Base-by-base conservation (phyloP, 164 flowering plant species). In the Tinospora cordifolia region DNA sequence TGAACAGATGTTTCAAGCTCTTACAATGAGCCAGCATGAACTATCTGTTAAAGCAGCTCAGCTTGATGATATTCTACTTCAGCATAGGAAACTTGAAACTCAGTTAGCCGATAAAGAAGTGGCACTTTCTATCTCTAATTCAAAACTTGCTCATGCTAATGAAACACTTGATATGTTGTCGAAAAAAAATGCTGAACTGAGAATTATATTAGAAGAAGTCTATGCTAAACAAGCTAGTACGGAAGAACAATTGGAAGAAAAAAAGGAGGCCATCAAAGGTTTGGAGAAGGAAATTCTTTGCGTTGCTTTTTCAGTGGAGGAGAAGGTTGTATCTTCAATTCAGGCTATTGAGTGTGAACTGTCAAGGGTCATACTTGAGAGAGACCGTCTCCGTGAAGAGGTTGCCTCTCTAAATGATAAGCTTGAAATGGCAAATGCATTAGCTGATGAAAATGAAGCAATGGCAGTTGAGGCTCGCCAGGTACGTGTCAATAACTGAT, bases 361-460 rank as follows among this genome's bases (percentile, higher is more conserved):
- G 41, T 77, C 72, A 66, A 74, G 72, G 72, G 81, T 84, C 38
- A 75, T 67, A 25, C 30, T 54, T 59, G 95, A 88, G 75, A 85
- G 88, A 77, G 89, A 85, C 57, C 73, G 69, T 49, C 88, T 89
- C 38, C 71, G 26, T 54, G 87, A 78, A 78, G 84, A 87, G 75
- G 69, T 90, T 69, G 64, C 65, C 36, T 79, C 79, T 58, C 63
- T 92, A 67, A 87, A 80, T 67, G 85, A 80, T 68, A 85, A 81
- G 81, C 85, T 90, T 75, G 87, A 87, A 67, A 81, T 88, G 83
- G 87, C 87, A 46, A 75, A 76, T 82, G 84, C 94, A 39, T 63
- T 87, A 68, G 91, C 89, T 68, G 95, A 92, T 77, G 96, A 89
- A 78, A 88, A 92, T 70, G 93, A 92, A 84, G 98, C 98, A 70